phyloP scores from a whole-genome alignment of 2,329 filamentous ascomycete genomes.

The Pseudogymnoascus sp. region DNA sequence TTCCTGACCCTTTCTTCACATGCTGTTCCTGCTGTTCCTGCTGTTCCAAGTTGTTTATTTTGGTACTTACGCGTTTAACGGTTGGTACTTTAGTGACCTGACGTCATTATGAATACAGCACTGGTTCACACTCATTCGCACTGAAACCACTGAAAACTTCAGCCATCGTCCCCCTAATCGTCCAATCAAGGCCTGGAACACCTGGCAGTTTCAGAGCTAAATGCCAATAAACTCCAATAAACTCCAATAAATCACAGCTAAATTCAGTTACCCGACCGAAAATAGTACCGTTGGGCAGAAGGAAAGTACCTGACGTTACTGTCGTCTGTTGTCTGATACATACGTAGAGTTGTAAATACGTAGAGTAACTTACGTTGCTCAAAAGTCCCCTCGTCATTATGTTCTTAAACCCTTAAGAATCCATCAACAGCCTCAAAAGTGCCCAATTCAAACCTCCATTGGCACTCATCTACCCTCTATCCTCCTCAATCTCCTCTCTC shows the following conservation, averaged over 20 bases:
- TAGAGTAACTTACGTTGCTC: neutral
- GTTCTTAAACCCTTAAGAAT: slow-evolving; percentile 4
- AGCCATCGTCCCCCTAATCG: neutral
- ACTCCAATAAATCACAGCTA: neutral
- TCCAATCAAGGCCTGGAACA: neutral
- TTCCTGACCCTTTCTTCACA: slow-evolving; percentile 1
- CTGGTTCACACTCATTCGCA: neutral
- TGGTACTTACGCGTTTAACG: neutral
- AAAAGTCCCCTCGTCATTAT: neutral
- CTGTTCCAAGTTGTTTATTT: neutral
- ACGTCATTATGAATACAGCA: neutral
- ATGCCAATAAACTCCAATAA: neutral
- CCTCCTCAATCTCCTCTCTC: neutral
- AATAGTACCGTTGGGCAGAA: neutral
- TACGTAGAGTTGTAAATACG: neutral
- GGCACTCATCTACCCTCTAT: neutral
- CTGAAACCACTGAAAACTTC: slow-evolving; percentile 3
- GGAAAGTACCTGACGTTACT: neutral
- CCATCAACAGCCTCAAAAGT: slow-evolving; percentile 11
- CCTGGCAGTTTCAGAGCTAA: neutral
- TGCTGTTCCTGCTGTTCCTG: neutral
- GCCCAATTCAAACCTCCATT: neutral
- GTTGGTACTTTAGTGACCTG: neutral
- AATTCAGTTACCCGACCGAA: slow-evolving; percentile 6
- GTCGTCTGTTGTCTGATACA: neutral